Evolutionary conservation across 2,329 filamentous ascomycete genomes (phyloP).

Genomic region (Stagonosporopsis vannaccii): DNA sequence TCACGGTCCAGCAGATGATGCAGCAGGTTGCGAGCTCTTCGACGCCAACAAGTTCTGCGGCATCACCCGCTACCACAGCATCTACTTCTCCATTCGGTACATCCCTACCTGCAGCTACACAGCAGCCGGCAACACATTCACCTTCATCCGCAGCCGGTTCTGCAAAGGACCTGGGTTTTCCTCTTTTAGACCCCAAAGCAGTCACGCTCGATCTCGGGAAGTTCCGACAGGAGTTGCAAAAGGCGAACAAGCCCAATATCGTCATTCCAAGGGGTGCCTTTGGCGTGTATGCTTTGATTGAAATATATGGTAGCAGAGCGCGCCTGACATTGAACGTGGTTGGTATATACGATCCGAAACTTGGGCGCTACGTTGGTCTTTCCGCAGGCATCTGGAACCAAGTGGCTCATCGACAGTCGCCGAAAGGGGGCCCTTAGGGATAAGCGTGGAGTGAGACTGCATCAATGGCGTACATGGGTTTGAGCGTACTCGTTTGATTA

Average conservation of each 20-base stretch:
- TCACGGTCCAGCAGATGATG: conserved; percentile 21
- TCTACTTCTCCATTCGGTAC: conserved; percentile 18
- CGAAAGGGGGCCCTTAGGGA: conserved; percentile 41
- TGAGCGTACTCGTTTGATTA: conserved; percentile 3
- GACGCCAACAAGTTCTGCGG: conserved; percentile 6
- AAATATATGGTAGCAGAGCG: conserved; percentile 54
- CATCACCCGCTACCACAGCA: conserved; percentile 15
- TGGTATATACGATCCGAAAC: conserved; percentile 55
- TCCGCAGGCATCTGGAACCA: conserved; percentile 33
- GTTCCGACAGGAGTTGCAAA: conserved; percentile 36
- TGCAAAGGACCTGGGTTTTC: conserved; percentile 27
- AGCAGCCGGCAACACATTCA: conserved; percentile 15
- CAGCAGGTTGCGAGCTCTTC: conserved; percentile 20
- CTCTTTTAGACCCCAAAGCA: conserved; percentile 36
- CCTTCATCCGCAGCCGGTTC: conserved; percentile 22
- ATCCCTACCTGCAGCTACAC: conserved; percentile 23
- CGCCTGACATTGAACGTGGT: conserved; percentile 54
- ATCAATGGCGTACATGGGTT: conserved; percentile 11
- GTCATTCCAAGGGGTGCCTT: conserved; percentile 55
- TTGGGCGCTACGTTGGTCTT: conserved; percentile 47
- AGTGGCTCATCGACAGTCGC: conserved; percentile 46
- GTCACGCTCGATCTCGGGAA: conserved; percentile 37
- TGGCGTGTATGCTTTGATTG: conserved; percentile 55
- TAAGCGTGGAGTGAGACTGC: neutral
- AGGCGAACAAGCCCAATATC: conserved; percentile 21